phyloP scores from a whole-genome alignment of 768 basidiomycete genomes.

The Imleria badia region DNA sequence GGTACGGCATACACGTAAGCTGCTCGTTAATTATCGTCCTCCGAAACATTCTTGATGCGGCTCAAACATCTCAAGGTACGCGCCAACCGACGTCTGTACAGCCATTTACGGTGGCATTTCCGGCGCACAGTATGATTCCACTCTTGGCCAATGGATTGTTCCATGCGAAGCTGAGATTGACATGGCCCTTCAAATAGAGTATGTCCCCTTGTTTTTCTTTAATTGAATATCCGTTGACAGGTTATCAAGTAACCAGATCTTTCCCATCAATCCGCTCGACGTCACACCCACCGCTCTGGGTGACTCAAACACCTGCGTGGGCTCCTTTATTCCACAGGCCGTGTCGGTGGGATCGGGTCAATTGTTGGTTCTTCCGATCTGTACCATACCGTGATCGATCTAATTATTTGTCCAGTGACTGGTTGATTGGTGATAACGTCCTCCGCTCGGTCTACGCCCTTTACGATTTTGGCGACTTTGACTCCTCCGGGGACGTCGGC shows the following conservation, averaged over 20 bases:
- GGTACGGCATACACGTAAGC: conserved; percentile 80
- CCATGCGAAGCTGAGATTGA: conserved; percentile 77
- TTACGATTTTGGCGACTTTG: conserved; percentile 84
- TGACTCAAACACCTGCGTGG: conserved; percentile 57
- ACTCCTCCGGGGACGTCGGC: conserved; percentile 61
- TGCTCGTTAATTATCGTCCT: neutral
- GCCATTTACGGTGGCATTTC: conserved; percentile 66
- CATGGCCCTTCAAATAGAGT: conserved; percentile 79
- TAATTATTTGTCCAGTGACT: conserved; percentile 52
- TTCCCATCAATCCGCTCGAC: conserved; percentile 80
- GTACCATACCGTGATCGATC: neutral
- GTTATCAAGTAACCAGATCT: conserved; percentile 61
- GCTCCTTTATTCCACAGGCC: conserved; percentile 70
- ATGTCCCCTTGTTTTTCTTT: conserved; percentile 25
- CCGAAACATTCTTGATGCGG: conserved; percentile 1
- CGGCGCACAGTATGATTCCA: conserved; percentile 59
- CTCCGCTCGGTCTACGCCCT: conserved; percentile 80
- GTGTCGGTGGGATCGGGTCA: conserved; percentile 59
- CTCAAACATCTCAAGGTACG: conserved; percentile 51
- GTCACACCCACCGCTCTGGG: conserved; percentile 49
- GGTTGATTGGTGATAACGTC: conserved; percentile 81
- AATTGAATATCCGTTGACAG: conserved; percentile 11
- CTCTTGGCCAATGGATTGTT: conserved; percentile 62
- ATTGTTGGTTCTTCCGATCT: conserved; percentile 50
- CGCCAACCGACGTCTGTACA: conserved; percentile 58